These are phyloP conservation scores for Suillus occidentalis DNA, from an alignment of 768 basidiomycete genomes.

Conservation along the genomic window DNA sequence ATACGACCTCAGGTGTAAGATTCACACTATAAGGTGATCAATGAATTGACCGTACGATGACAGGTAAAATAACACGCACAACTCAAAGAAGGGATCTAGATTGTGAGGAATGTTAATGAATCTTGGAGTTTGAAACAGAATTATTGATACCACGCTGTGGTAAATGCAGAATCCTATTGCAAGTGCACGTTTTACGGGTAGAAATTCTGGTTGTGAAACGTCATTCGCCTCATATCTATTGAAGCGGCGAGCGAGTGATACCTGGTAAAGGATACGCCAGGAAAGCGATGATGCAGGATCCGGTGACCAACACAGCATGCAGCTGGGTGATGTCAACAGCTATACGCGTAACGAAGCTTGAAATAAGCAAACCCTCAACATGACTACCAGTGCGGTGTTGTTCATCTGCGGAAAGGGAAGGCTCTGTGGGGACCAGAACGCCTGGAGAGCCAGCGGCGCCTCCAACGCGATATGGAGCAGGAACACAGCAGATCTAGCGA, in stretches of 20 bases:
- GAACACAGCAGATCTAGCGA: slow-evolving; percentile 61
- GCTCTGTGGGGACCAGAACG: slow-evolving; percentile 57
- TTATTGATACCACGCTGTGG: slow-evolving; percentile 69
- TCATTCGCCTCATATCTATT: background rate
- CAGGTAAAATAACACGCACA: slow-evolving; percentile 42
- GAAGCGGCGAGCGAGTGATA: slow-evolving; percentile 34
- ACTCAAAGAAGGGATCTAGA: slow-evolving; percentile 60
- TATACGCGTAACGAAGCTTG: background rate
- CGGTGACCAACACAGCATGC: slow-evolving; percentile 62
- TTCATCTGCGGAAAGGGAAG: slow-evolving; percentile 80
- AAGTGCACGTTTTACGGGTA: slow-evolving; percentile 82
- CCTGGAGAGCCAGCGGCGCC: slow-evolving; percentile 75
- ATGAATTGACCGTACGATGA: background rate
- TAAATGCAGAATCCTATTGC: slow-evolving; percentile 77
- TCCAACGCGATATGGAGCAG: slow-evolving; percentile 80
- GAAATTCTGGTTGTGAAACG: slow-evolving; percentile 52
- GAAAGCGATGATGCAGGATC: slow-evolving; percentile 58
- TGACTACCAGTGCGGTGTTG: slow-evolving; percentile 68
- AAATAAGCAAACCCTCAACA: slow-evolving; percentile 61
- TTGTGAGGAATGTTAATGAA: slow-evolving; percentile 64
- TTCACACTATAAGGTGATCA: slow-evolving; percentile 42
- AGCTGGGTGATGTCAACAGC: slow-evolving; percentile 42
- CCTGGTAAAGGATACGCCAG: slow-evolving; percentile 76
- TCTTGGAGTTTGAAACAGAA: slow-evolving; percentile 73
- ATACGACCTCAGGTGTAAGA: slow-evolving; percentile 69